Conservation (phyloP, 768 basidiomycete genomes). For the Mycena pura region DNA sequence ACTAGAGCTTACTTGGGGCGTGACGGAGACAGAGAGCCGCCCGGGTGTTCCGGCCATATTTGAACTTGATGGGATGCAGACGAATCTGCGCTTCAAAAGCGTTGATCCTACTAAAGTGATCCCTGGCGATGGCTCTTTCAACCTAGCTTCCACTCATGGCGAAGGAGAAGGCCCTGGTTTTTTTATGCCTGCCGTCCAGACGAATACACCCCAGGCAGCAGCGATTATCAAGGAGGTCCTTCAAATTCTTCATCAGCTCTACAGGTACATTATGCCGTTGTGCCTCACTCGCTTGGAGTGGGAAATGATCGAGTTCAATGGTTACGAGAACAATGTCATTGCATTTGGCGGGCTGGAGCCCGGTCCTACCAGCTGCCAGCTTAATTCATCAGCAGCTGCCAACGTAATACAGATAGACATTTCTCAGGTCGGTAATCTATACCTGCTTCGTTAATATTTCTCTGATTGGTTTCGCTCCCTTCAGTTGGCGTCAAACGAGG, state of each 20-base stretch:
- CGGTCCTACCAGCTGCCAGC: not conserved
- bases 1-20: conserved; percentile 5
- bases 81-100: not conserved
- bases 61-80: not conserved
- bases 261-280: not conserved
- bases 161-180: not conserved
- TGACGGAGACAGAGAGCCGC: not conserved
- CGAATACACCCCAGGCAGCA: not conserved
- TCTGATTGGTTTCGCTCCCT: too few relatives aligned
- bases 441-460: too few relatives aligned
- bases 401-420: not conserved
- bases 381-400: not conserved
- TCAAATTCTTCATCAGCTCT: not conserved
- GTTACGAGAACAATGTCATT: not conserved
- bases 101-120: not conserved
- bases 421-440: too few relatives aligned
- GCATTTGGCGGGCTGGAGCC: not conserved
- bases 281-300: not conserved
- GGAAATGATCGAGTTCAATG: not conserved
- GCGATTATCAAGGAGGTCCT: not conserved
- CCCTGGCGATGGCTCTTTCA: not conserved
- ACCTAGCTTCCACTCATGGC: not conserved
- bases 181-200: not conserved
- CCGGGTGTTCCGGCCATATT: conserved; percentile 5
- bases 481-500: too few relatives aligned